phyloP scores from a whole-genome alignment of 2,329 filamentous ascomycete species.

The Nakataea oryzae region DNA sequence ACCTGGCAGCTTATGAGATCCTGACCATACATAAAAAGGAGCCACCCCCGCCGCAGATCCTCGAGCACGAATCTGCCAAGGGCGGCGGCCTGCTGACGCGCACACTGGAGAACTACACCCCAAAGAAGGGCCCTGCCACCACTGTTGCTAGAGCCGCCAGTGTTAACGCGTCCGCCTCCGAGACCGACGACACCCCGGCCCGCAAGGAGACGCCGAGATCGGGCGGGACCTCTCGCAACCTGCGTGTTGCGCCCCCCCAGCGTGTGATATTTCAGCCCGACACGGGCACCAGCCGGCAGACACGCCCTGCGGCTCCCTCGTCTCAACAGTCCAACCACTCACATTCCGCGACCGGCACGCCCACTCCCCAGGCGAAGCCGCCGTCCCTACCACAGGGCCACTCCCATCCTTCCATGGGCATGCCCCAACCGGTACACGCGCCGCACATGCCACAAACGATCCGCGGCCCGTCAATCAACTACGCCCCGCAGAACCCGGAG shows the following conservation, averaged over 20 bases:
- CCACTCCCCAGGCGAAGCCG: constrained; percentile 11
- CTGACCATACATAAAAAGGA: constrained; percentile 65
- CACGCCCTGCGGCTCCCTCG: constrained; percentile 43
- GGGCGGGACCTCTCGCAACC: constrained; percentile 49
- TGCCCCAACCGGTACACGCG: constrained; percentile 11
- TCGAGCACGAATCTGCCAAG: constrained; percentile 80
- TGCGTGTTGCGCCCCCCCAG: constrained; percentile 76
- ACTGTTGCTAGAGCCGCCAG: constrained; percentile 19
- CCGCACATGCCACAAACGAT: constrained; percentile 16
- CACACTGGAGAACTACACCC: constrained; percentile 62
- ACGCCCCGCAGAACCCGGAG: constrained; percentile 45
- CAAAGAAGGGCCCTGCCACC: constrained; percentile 18
- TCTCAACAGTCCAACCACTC: constrained; percentile 21
- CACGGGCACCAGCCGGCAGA: constrained; percentile 52
- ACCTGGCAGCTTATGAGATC: constrained; percentile 81
- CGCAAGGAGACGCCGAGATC: constrained; percentile 44
- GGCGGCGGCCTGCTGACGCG: constrained; percentile 69
- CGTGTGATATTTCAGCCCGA: constrained; percentile 80
- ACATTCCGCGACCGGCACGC: constrained; percentile 14
- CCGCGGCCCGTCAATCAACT: constrained; percentile 32
- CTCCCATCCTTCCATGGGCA: constrained; percentile 11
- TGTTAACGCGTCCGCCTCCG: constrained; percentile 19
- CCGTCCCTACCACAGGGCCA: constrained; percentile 13
- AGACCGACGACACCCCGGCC: constrained; percentile 47
- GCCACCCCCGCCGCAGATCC: constrained; percentile 77